Conservation (phyloP, 306 rosid genomes). For the Adenanthera pavonina region DNA sequence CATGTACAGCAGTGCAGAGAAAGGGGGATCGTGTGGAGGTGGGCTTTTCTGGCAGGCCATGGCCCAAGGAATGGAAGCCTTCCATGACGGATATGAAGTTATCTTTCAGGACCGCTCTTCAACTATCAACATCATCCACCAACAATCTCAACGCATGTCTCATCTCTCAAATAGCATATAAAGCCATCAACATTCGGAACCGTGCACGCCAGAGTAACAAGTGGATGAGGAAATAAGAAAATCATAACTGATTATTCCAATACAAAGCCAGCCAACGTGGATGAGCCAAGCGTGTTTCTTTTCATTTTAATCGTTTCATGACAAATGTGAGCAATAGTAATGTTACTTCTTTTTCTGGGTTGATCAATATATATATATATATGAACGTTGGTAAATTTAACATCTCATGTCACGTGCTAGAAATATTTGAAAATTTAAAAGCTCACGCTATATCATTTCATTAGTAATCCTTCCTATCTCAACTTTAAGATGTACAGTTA, state of each 20-base stretch:
- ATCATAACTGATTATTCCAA: background rate
- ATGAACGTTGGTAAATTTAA: too few species aligned
- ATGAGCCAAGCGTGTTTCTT: background rate
- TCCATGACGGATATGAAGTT: conserved; percentile 45
- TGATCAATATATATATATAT: too few species aligned
- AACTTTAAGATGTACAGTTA: background rate
- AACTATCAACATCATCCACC: conserved; percentile 36
- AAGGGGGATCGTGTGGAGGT: conserved; percentile 47
- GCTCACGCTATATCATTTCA: background rate
- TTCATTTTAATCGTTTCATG: background rate
- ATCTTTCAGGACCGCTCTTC: conserved; percentile 45
- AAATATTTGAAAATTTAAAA: background rate
- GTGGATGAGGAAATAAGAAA: background rate
- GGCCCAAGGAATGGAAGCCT: conserved; percentile 49
- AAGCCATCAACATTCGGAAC: background rate
- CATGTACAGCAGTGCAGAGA: conserved; percentile 36
- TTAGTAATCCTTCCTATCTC: background rate
- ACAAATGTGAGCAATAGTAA: background rate
- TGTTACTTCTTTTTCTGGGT: too few species aligned
- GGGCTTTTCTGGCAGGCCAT: conserved; percentile 56
- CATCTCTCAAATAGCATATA: background rate
- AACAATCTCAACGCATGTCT: conserved; percentile 43
- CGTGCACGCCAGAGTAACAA: background rate
- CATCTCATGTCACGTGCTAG: background rate
- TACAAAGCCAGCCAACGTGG: background rate